Conservation (phyloP, 441 rosid genomes). For the Syzygium malaccense region DNA sequence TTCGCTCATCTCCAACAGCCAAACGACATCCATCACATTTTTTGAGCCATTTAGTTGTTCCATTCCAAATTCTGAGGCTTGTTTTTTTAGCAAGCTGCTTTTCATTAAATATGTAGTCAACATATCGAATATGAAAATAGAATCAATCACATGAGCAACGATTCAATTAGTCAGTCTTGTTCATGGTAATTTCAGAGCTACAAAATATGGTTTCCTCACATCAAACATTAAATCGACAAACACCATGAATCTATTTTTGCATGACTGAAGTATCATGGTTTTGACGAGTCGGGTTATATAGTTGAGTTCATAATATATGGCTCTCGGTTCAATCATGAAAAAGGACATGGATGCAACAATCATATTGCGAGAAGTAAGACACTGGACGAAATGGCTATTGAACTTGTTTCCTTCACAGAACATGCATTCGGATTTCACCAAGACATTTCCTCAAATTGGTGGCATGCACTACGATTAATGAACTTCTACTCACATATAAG, state of each 20-base stretch:
- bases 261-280: rapidly evolving
- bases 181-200: not conserved
- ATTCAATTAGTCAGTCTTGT: rapidly evolving
- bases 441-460: not conserved
- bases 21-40: too few species aligned
- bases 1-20: too few species aligned
- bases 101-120: too few species aligned
- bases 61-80: too few species aligned
- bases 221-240: rapidly evolving
- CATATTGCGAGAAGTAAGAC: not conserved
- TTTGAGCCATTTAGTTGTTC: too few species aligned
- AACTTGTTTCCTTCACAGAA: not conserved
- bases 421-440: not conserved
- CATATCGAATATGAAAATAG: not conserved
- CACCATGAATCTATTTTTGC: not conserved
- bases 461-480: not conserved
- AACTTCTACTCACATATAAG: not conserved
- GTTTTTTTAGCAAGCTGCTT: too few species aligned
- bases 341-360: not conserved
- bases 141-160: not conserved
- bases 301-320: not conserved
- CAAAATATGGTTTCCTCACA: too few species aligned
- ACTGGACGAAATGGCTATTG: not conserved
- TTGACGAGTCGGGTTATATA: not conserved
- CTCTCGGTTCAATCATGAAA: not conserved